Evolutionary conservation across 2,329 filamentous ascomycete species (phyloP).

Genomic region (Claviceps arundinis): DNA sequence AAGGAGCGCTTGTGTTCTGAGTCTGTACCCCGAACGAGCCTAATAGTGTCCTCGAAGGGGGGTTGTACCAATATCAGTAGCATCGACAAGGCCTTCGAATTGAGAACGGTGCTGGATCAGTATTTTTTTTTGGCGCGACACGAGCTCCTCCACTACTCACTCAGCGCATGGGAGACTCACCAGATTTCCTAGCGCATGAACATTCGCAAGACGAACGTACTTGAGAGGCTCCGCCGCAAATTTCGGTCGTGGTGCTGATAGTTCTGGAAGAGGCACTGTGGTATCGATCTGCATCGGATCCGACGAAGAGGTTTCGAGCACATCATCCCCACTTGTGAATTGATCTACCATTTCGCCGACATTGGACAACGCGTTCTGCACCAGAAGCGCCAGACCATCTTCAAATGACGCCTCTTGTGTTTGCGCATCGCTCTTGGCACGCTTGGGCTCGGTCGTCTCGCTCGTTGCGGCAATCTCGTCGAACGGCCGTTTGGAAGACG

Average conservation of each 20-base stretch:
- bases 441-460: conserved; percentile 20
- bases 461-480: conserved; percentile 15
- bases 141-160: background rate
- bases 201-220: conserved; percentile 24
- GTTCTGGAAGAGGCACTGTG: conserved; percentile 14
- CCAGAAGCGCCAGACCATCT: conserved; percentile 23
- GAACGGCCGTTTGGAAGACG: conserved; percentile 24
- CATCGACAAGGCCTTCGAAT: conserved; percentile 23
- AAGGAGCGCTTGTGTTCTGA: conserved; percentile 22
- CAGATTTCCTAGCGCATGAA: conserved; percentile 27
- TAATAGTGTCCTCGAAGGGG: conserved; percentile 23
- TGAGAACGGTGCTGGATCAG: background rate
- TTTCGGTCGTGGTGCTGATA: conserved; percentile 14
- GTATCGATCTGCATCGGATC: conserved; percentile 23
- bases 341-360: conserved; percentile 24
- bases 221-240: conserved; percentile 24
- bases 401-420: conserved; percentile 19
- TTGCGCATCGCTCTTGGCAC: conserved; percentile 19
- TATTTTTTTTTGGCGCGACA: background rate
- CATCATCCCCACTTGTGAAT: conserved; percentile 14
- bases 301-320: conserved; percentile 11
- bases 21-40: conserved; percentile 18
- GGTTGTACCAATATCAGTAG: conserved; percentile 24
- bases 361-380: conserved; percentile 27
- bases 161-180: conserved; percentile 16